Conservation (phyloP, 2,329 filamentous ascomycete genomes). For the Ophiostoma quercus region DNA sequence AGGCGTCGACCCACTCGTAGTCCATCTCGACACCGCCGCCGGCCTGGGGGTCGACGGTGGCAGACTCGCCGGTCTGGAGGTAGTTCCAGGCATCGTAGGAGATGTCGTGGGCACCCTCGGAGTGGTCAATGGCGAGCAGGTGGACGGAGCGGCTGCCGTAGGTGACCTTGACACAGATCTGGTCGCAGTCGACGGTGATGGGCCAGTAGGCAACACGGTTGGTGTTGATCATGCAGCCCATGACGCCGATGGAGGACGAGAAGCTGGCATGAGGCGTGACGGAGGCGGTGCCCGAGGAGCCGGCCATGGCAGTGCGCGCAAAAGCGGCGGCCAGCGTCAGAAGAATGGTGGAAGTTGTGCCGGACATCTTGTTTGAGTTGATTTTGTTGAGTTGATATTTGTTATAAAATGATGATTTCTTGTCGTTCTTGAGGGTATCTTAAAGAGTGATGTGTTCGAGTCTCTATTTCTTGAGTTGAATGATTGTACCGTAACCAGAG, state of each 20-base stretch:
- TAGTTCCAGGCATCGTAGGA: conserved; percentile 58
- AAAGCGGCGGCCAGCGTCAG: conserved; percentile 23
- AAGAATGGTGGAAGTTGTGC: conserved; percentile 16
- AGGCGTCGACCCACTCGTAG: conserved; percentile 45
- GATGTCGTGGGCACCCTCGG: conserved; percentile 53
- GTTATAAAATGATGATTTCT: background rate
- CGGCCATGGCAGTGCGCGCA: conserved; percentile 24
- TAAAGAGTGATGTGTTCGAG: background rate
- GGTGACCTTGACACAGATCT: conserved; percentile 52
- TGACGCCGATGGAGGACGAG: conserved; percentile 53
- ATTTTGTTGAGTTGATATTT: background rate
- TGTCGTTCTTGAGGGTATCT: conserved; percentile 6
- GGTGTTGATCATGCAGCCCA: conserved; percentile 57
- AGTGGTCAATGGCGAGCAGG: conserved; percentile 55
- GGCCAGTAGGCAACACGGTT: conserved; percentile 61
- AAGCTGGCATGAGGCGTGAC: conserved; percentile 53
- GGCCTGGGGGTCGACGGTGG: conserved; percentile 40
- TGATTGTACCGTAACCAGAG: conserved; percentile 10
- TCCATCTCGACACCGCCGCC: conserved; percentile 50
- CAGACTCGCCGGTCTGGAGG: conserved; percentile 47
- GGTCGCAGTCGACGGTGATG: conserved; percentile 46
- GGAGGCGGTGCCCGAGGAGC: conserved; percentile 28
- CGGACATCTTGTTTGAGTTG: conserved; percentile 12
- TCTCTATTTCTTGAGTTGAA: background rate
- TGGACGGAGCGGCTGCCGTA: conserved; percentile 47